A percentile compares a stretch with the other conserved stretches of the same genome.
Evolutionary conservation across 176 grass and related monocot genomes (phyloP).

Genomic region (Stipa capillata): DNA sequence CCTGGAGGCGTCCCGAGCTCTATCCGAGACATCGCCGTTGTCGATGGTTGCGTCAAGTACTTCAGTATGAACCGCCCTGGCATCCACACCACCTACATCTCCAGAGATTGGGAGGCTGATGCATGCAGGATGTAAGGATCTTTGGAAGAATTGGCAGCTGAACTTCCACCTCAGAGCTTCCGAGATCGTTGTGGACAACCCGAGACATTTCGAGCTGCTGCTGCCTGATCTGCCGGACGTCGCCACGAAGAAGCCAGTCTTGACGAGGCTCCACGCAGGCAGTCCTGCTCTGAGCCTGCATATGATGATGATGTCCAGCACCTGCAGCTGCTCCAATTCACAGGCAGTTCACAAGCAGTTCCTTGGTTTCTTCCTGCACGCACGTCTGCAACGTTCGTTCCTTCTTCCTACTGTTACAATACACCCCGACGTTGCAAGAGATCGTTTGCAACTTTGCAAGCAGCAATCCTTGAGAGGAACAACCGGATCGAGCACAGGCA

Average conservation of each 20-base stretch:
- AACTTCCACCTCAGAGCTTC: background rate
- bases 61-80: background rate
- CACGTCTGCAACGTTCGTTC: too few relatives aligned
- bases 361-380: too few relatives aligned
- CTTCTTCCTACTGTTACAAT: too few relatives aligned
- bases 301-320: background rate
- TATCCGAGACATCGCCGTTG: background rate
- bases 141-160: background rate
- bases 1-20: background rate
- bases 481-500: too few relatives aligned
- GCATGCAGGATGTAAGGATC: background rate
- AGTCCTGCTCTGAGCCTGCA: background rate
- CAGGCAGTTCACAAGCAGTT: too few relatives aligned
- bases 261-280: background rate
- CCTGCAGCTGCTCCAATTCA: too few relatives aligned
- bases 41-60: background rate
- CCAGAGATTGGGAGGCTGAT: background rate
- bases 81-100: background rate
- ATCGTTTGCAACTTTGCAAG: too few relatives aligned
- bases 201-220: background rate
- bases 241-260: background rate
- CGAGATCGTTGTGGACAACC: background rate
- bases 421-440: too few relatives aligned
- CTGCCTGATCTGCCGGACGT: background rate
- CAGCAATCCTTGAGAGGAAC: too few relatives aligned